A percentile compares a stretch with the other conserved stretches of the same genome.
phyloP scores from a whole-genome alignment of 495 filamentous ascomycete genomes.

The Penicillium herquei region DNA sequence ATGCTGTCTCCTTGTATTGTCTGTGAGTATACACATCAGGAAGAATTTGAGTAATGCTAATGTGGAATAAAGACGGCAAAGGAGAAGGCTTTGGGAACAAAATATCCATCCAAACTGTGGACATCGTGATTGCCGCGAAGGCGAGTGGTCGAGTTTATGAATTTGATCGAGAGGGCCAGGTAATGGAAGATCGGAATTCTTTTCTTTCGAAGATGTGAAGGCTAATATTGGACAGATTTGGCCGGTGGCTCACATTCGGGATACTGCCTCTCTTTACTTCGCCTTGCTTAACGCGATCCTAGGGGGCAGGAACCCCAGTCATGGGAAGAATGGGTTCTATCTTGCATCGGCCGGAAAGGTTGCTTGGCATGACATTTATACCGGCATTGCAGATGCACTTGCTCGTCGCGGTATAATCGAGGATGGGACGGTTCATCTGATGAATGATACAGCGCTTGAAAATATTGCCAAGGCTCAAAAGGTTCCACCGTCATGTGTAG shows the following conservation, averaged over 20 bases:
- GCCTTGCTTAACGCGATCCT: constrained; percentile 44
- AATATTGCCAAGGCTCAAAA: constrained; percentile 38
- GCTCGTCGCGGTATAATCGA: constrained; percentile 35
- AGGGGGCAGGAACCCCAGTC: constrained; percentile 25
- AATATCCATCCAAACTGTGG: constrained; percentile 49
- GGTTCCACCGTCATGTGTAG: constrained; percentile 29
- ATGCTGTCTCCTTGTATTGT: constrained; percentile 49
- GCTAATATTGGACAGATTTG: constrained; percentile 31
- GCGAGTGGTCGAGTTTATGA: constrained; percentile 33
- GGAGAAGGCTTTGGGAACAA: constrained; percentile 48
- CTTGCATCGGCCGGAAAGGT: constrained; percentile 47
- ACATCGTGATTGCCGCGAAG: constrained; percentile 44
- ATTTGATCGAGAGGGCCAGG: constrained; percentile 31
- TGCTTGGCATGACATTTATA: constrained; percentile 48
- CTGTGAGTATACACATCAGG: constrained; percentile 34
- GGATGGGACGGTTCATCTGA: constrained; percentile 28
- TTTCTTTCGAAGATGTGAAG: not conserved
- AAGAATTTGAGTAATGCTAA: constrained; percentile 48
- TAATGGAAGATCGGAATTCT: constrained; percentile 8
- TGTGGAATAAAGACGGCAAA: constrained; percentile 47
- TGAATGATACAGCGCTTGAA: constrained; percentile 30
- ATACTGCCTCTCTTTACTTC: constrained; percentile 44
- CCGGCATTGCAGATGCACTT: constrained; percentile 36
- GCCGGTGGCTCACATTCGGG: constrained; percentile 48
- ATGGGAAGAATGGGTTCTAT: constrained; percentile 48